phyloP scores from a whole-genome alignment of 257 asterid genomes.

The Solanum paucissectum region DNA sequence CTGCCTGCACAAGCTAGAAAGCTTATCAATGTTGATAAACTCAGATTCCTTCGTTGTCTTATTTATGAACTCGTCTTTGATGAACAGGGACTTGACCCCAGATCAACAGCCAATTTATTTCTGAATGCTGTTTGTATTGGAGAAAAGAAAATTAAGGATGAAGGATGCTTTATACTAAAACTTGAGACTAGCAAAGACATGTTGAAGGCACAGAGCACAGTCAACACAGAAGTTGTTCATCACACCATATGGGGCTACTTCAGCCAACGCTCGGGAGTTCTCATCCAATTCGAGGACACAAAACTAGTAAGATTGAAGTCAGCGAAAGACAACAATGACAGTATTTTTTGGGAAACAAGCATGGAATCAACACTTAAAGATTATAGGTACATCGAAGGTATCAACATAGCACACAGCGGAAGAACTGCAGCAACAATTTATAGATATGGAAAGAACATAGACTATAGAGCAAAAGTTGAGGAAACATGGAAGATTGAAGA shows the following conservation, averaged over 20 bases:
- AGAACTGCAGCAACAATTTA: slow-evolving; percentile 49
- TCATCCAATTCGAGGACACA: slow-evolving; percentile 66
- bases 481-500: slow-evolving; percentile 91
- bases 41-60: neutral
- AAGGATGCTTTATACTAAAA: slow-evolving; percentile 67
- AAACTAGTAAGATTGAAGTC: slow-evolving; percentile 63
- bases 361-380: slow-evolving; percentile 63
- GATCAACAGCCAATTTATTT: slow-evolving; percentile 85
- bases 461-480: slow-evolving; percentile 55
- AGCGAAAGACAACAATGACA: slow-evolving; percentile 29
- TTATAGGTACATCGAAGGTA: slow-evolving; percentile 50
- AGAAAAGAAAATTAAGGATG: slow-evolving; percentile 47
- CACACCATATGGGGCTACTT: slow-evolving; percentile 93
- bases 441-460: slow-evolving; percentile 59
- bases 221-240: slow-evolving; percentile 55
- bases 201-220: slow-evolving; percentile 59
- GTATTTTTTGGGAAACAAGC: slow-evolving; percentile 66
- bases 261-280: slow-evolving; percentile 72
- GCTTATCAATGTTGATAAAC: neutral
- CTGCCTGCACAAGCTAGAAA: neutral
- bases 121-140: slow-evolving; percentile 65
- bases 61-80: neutral
- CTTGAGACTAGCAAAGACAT: slow-evolving; percentile 45
- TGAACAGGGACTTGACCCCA: slow-evolving; percentile 75
- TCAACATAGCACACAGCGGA: slow-evolving; percentile 77